A percentile compares a stretch with the other conserved stretches of the same genome.
Evolutionary conservation across 345 rosid species (phyloP).

Genomic region (Pugionium dolabratum): DNA sequence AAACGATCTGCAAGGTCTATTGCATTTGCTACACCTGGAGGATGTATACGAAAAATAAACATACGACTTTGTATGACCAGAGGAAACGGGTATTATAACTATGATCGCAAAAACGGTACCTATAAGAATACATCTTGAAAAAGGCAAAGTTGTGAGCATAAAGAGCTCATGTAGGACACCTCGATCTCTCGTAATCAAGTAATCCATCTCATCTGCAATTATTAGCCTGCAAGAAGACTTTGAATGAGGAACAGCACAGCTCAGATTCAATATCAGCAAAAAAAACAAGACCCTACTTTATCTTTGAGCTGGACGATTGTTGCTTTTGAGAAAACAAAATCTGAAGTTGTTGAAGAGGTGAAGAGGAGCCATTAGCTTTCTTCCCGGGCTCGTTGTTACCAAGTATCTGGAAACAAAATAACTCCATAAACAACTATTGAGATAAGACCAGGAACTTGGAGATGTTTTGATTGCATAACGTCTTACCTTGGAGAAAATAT

Average conservation of each 20-base stretch:
- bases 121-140: constrained; percentile 74
- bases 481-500: constrained; percentile 74
- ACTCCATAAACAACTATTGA: constrained; percentile 15
- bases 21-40: constrained; percentile 83
- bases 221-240: constrained; percentile 54
- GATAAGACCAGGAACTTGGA: too few species aligned
- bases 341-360: constrained; percentile 66
- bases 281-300: constrained; percentile 54
- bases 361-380: constrained; percentile 39
- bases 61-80: not conserved
- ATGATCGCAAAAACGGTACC: constrained; percentile 44
- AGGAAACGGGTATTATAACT: constrained; percentile 34
- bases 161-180: constrained; percentile 87
- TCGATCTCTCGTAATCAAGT: constrained; percentile 72
- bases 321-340: constrained; percentile 60
- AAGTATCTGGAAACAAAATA: constrained; percentile 53
- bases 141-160: constrained; percentile 83
- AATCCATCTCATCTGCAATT: constrained; percentile 89
- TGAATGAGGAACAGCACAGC: not conserved
- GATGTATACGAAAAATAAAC: not conserved
- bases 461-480: too few species aligned
- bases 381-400: constrained; percentile 40
- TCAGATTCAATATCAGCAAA: not conserved
- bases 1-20: constrained; percentile 85
- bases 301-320: constrained; percentile 46